phyloP scores from a whole-genome alignment of 2,329 filamentous ascomycete species.

The Fusarium irregulare region DNA sequence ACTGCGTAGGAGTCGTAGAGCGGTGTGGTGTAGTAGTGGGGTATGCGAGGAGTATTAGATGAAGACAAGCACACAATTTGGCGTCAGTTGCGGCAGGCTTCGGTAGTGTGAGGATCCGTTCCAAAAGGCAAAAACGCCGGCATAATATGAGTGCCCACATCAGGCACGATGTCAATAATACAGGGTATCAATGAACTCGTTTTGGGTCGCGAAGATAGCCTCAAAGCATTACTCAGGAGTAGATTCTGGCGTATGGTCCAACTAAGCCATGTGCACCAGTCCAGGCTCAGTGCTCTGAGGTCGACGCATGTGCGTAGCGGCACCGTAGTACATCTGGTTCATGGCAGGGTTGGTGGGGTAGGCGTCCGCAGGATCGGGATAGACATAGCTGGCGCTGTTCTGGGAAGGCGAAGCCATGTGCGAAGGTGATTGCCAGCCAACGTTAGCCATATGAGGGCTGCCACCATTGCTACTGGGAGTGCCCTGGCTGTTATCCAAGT shows the following conservation, averaged over 20 bases:
- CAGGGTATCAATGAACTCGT: slow-evolving; percentile 41
- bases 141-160: slow-evolving; percentile 22
- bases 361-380: slow-evolving; percentile 80
- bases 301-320: slow-evolving; percentile 72
- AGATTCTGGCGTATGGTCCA: slow-evolving; percentile 29
- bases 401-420: slow-evolving; percentile 80
- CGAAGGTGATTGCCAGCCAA: slow-evolving; percentile 88
- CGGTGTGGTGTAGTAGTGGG: slow-evolving; percentile 6
- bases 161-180: slow-evolving; percentile 35
- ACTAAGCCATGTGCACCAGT: slow-evolving; percentile 56
- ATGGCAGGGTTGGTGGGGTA: slow-evolving; percentile 70
- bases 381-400: slow-evolving; percentile 75
- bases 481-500: slow-evolving; percentile 78
- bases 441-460: slow-evolving; percentile 84
- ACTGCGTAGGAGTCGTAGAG: slow-evolving; percentile 18
- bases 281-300: slow-evolving; percentile 79
- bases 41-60: slow-evolving; percentile 37
- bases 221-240: slow-evolving; percentile 17
- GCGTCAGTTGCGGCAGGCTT: slow-evolving; percentile 32
- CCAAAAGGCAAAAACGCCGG: slow-evolving; percentile 37
- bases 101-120: slow-evolving; percentile 32
- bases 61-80: slow-evolving; percentile 35
- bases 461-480: slow-evolving; percentile 76
- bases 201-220: slow-evolving; percentile 14
- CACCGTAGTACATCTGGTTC: slow-evolving; percentile 79